Percentiles rank a stretch among this genome's conserved stretches.
These are phyloP conservation scores for Aegilops tauschii DNA, from an alignment of 176 grass and related monocot genomes.

Conservation along the genomic window DNA sequence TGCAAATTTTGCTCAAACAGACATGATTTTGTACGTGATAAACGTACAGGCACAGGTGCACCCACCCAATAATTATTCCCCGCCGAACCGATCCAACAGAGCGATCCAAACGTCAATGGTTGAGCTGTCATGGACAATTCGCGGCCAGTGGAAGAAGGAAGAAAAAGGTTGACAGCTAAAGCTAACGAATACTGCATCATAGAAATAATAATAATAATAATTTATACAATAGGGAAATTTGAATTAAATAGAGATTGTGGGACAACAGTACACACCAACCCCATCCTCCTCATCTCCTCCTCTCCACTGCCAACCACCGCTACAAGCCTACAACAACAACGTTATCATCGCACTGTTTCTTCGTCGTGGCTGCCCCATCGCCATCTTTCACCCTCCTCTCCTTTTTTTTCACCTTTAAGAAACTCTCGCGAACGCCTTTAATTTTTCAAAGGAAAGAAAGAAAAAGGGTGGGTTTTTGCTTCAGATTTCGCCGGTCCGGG, in stretches of 20 bases:
- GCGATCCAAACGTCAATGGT: constrained; percentile 13
- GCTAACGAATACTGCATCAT: not conserved
- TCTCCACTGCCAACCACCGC: constrained; percentile 17
- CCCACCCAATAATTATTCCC: constrained; percentile 16
- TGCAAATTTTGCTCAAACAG: no score
- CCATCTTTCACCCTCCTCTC: not conserved
- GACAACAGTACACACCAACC: constrained; percentile 31
- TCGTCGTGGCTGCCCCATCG: not conserved
- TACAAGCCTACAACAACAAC: not conserved
- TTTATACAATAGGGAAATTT: constrained; percentile 40
- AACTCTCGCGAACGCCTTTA: constrained; percentile 29
- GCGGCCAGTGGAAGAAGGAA: not conserved
- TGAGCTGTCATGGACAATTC: constrained; percentile 31
- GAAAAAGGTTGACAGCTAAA: not conserved
- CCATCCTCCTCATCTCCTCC: constrained; percentile 24
- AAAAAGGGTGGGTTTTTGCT: not conserved
- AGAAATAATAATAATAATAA: not conserved
- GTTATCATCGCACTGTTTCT: constrained; percentile 33
- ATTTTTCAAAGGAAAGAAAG: not conserved
- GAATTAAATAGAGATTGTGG: constrained; percentile 48
- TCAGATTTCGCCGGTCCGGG: not conserved
- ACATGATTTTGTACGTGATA: not conserved
- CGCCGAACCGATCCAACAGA: constrained; percentile 12
- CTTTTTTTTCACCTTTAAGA: not conserved
- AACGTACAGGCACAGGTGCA: not conserved